These are phyloP conservation scores for Piper betle DNA, from an alignment of 164 flowering plant species.

Conservation along the genomic window DNA sequence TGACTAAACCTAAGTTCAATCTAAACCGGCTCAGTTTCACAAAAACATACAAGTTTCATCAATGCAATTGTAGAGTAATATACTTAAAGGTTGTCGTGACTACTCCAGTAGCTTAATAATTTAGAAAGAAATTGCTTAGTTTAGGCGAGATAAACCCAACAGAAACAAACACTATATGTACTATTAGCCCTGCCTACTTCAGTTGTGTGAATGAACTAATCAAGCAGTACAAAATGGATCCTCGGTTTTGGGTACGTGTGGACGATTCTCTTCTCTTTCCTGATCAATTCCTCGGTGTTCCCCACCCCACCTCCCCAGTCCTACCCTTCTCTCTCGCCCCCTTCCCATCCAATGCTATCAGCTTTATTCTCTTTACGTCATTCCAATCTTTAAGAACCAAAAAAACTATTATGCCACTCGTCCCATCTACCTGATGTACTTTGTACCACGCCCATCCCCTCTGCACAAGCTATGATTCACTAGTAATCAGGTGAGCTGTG, in stretches of 20 bases:
- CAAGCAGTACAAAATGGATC: neutral
- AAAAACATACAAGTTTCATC: no score
- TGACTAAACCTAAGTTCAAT: no score
- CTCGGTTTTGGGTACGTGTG: neutral
- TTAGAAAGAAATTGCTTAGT: no score
- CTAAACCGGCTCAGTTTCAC: no score
- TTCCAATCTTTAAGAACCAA: neutral
- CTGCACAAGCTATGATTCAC: neutral
- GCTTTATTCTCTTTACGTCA: slow-evolving; percentile 13
- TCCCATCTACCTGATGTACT: slow-evolving; percentile 3
- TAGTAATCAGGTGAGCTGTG: neutral
- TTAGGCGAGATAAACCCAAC: no score
- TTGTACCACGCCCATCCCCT: neutral
- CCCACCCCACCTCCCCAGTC: neutral
- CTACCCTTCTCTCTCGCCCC: slow-evolving; percentile 1
- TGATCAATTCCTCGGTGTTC: neutral
- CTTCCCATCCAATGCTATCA: neutral
- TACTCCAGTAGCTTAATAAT: no score
- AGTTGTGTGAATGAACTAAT: neutral
- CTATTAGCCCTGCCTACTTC: neutral
- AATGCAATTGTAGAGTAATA: no score
- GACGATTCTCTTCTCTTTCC: neutral
- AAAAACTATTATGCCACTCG: slow-evolving; percentile 3
- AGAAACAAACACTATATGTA: no score
- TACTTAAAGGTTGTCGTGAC: no score